phyloP scores from a whole-genome alignment of 192 early-diverging fungal species.

The Coemansia sp. region DNA sequence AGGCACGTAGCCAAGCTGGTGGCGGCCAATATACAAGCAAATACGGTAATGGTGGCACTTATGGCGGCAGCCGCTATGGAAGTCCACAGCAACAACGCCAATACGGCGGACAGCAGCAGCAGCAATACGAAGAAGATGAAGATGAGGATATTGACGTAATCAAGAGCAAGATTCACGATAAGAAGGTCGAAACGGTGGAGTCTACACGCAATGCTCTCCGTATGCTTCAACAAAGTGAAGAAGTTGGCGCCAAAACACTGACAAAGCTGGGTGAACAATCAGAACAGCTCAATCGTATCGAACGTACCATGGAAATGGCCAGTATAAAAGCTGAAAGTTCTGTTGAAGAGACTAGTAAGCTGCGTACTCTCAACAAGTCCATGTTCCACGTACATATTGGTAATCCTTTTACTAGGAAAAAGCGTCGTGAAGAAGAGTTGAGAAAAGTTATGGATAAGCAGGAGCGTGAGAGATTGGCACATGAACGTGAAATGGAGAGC shows the following conservation, averaged over 20 bases:
- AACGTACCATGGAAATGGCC: conserved; percentile 62
- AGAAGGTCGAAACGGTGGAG: conserved; percentile 63
- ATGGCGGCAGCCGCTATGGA: neutral
- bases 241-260: conserved; percentile 58
- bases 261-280: conserved; percentile 63
- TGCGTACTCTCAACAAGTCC: conserved; percentile 62
- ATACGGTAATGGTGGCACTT: neutral
- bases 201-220: conserved; percentile 64
- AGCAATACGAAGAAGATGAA: conserved; percentile 41
- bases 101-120: conserved; percentile 3
- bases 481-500: conserved; percentile 53
- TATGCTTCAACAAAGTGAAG: conserved; percentile 60
- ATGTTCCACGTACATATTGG: conserved; percentile 67
- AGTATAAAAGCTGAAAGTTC: conserved; percentile 36
- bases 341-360: conserved; percentile 29
- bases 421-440: conserved; percentile 57
- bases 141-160: conserved; percentile 63
- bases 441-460: conserved; percentile 51
- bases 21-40: conserved; percentile 2
- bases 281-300: conserved; percentile 50
- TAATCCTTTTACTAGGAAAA: conserved; percentile 65
- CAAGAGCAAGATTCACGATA: conserved; percentile 57
- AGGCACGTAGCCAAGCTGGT: conserved; percentile 10
- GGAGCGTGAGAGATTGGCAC: conserved; percentile 18
- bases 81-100: neutral